phyloP scores from a whole-genome alignment of 495 filamentous ascomycete species.

The Lophiotrema nucula region DNA sequence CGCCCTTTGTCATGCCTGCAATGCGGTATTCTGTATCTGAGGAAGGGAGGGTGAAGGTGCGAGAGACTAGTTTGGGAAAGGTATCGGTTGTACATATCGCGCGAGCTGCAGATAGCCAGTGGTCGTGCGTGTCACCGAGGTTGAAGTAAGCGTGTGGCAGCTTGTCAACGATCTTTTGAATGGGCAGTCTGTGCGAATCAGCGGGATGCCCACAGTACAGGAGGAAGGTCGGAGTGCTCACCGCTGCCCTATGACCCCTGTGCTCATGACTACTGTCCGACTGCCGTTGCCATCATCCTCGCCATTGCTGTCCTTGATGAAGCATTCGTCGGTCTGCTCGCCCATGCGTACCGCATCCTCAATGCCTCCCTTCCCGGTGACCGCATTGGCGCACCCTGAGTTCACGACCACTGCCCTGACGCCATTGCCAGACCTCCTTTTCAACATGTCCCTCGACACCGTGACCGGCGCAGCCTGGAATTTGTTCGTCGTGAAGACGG shows the following conservation, averaged over 20 bases:
- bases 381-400: constrained; percentile 94
- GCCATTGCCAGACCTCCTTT: constrained; percentile 62
- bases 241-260: constrained; percentile 96
- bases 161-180: constrained; percentile 79
- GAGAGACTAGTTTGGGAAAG: constrained; percentile 92
- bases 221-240: constrained; percentile 34
- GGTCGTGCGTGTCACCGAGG: constrained; percentile 71
- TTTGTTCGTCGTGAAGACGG: constrained; percentile 96
- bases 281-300: constrained; percentile 59
- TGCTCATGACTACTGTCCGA: constrained; percentile 91
- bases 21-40: constrained; percentile 76
- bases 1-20: constrained; percentile 95
- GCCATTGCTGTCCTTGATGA: constrained; percentile 36
- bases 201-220: background rate
- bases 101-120: constrained; percentile 83
- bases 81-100: constrained; percentile 99
- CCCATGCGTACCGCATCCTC: constrained; percentile 89
- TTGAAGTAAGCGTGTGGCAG: constrained; percentile 72
- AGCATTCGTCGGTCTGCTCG: constrained; percentile 67
- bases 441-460: constrained; percentile 70
- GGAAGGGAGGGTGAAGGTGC: constrained; percentile 80
- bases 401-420: constrained; percentile 87
- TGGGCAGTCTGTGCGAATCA: constrained; percentile 62
- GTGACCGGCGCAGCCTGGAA: constrained; percentile 96
- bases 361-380: constrained; percentile 87